Base-by-base conservation (phyloP, 1,139 yeast species). In the Zygosaccharomyces sapae region DNA sequence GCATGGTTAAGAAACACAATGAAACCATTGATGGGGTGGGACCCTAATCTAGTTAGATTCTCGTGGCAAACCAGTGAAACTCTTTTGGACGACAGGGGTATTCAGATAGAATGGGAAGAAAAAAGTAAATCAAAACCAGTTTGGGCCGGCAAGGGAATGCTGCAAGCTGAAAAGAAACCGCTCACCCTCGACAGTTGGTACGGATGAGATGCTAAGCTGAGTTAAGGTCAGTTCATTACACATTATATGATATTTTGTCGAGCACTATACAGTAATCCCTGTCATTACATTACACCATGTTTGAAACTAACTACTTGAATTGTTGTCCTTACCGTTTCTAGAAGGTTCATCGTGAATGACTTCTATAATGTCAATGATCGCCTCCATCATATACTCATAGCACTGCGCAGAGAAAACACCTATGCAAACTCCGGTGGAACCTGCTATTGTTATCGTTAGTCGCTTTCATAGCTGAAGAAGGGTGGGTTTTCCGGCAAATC, bases 31-130 rank as follows among this genome's bases (percentile, higher is more conserved):
- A 87, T 87, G 68, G 98, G 98, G 0, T 94, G 97, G 97, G 76
- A 80, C 41, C 75, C 74, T 43, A 76, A 81, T 3, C 71, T 88
- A 41, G 81, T 86, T 2, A 69, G 99, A 47, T 92, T 85, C 60
- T 88, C 95, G 41, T 92, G 99, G 98, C 94, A 87, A 59, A 92
- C 98, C 0, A 81, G 96, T 1, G 81, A 79, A 55, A 95, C 88
- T 53, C 73, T 84, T 31, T 67, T 92, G 41, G 52, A 57, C 6
- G 73, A 74, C 2, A 83, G 80, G 0, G 56, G 61, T 24, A 43
- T 65, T 10, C 53, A 49, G 2, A 71, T 82, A 40, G 75, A 74
- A 35, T 83, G 88, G 86, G 80, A 75, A 45, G 83, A 79, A 44
- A 81, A 77, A 34, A 61, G 63, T 25, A 57, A 56, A 5, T 52